Conservation (phyloP, 1,284 basidiomycete genomes). For the Meira nashicola region DNA sequence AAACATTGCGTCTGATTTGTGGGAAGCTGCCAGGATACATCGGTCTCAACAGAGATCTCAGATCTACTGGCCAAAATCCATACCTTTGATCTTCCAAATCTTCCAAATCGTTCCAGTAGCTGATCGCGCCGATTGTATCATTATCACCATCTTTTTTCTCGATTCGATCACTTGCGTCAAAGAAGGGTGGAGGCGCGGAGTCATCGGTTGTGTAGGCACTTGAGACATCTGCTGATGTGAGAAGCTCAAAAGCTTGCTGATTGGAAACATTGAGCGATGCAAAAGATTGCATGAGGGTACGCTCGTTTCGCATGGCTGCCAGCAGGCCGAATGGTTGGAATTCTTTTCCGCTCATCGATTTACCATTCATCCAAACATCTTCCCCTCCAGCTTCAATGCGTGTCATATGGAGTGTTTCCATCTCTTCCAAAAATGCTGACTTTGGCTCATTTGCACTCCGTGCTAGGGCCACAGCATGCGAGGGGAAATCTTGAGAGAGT, state of each 20-base stretch:
- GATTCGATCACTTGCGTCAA: constrained; percentile 47
- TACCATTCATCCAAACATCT: constrained; percentile 48
- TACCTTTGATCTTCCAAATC: constrained; percentile 65
- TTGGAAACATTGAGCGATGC: constrained; percentile 63
- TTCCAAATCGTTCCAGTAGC: constrained; percentile 89
- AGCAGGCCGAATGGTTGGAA: constrained; percentile 59
- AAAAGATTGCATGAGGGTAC: constrained; percentile 63
- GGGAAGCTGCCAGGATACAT: constrained; percentile 42
- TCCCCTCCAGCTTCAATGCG: constrained; percentile 29
- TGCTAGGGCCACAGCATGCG: constrained; percentile 30
- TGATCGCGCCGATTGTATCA: constrained; percentile 56
- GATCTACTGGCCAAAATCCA: background rate
- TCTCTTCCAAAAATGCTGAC: constrained; percentile 20
- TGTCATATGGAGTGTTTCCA: constrained; percentile 21
- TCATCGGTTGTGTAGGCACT: constrained; percentile 16
- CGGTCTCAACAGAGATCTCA: constrained; percentile 23
- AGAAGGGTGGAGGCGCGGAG: constrained; percentile 57
- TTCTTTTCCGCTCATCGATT: constrained; percentile 16
- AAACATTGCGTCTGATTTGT: constrained; percentile 37
- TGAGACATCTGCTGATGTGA: constrained; percentile 53
- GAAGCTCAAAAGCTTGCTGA: constrained; percentile 65
- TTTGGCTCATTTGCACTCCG: constrained; percentile 15
- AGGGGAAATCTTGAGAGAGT: constrained; percentile 44
- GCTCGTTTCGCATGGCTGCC: constrained; percentile 62
- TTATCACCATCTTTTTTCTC: constrained; percentile 16